Evolutionary conservation across 306 rosid species (phyloP).

Genomic region (Notholithocarpus densiflorus): DNA sequence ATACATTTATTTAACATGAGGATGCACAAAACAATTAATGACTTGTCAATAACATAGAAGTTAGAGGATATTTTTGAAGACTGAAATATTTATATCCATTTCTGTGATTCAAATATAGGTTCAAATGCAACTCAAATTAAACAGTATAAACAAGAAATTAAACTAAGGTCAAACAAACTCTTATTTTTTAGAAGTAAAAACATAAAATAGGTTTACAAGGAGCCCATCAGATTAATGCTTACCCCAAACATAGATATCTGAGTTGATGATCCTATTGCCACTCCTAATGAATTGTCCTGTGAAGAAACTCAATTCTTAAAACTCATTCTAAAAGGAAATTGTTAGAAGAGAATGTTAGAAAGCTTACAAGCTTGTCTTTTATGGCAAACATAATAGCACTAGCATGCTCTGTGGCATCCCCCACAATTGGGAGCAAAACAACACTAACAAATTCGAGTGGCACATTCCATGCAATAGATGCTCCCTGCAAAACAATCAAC

Average conservation of each 20-base stretch:
- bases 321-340: neutral
- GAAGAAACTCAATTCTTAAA: conserved; percentile 20
- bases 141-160: neutral
- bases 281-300: conserved; percentile 78
- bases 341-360: neutral
- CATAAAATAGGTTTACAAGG: conserved; percentile 9
- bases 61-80: too few relatives aligned
- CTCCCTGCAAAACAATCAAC: conserved; percentile 52
- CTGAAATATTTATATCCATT: too few relatives aligned
- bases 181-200: neutral
- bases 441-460: conserved; percentile 75
- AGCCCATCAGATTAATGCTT: too few relatives aligned
- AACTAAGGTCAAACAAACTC: neutral
- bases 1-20: neutral
- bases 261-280: conserved; percentile 79
- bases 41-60: neutral
- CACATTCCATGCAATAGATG: conserved; percentile 56
- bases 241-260: conserved; percentile 53
- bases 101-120: too few relatives aligned
- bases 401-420: conserved; percentile 88
- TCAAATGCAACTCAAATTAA: too few relatives aligned
- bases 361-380: conserved; percentile 83
- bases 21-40: neutral
- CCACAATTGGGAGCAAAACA: conserved; percentile 78
- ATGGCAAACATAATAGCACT: conserved; percentile 80